Percentiles rank a stretch among this genome's conserved stretches.
These are phyloP conservation scores for Fusarium vanettenii DNA, from an alignment of 2,329 filamentous ascomycete genomes.

Conservation along the genomic window DNA sequence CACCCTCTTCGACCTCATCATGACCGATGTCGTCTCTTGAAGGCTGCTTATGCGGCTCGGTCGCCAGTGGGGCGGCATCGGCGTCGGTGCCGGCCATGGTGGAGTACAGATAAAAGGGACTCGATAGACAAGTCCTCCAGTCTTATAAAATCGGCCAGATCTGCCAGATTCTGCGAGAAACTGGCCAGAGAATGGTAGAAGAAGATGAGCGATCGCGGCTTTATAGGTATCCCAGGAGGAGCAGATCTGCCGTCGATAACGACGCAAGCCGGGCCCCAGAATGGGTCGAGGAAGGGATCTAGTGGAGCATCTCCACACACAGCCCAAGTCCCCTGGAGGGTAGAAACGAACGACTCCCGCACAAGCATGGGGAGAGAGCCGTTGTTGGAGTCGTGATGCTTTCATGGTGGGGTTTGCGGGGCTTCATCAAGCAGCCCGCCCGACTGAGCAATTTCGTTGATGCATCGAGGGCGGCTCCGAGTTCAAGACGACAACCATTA, in stretches of 20 bases:
- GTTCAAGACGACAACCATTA: background rate
- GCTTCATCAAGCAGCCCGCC: background rate
- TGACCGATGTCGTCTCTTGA: background rate
- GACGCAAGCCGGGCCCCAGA: background rate
- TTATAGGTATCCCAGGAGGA: background rate
- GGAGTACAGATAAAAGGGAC: background rate
- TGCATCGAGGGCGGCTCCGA: background rate
- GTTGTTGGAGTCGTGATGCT: background rate
- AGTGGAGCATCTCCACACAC: background rate
- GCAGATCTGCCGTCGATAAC: background rate
- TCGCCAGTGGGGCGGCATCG: conserved; percentile 3
- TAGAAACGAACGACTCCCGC: background rate
- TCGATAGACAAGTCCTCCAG: background rate
- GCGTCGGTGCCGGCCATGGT: background rate
- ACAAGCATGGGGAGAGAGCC: background rate
- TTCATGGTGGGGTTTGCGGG: background rate
- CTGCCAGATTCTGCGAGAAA: background rate
- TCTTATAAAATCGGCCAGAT: background rate
- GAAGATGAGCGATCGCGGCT: background rate
- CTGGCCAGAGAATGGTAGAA: background rate
- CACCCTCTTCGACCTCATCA: background rate
- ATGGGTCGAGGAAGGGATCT: background rate
- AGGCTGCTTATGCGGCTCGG: background rate
- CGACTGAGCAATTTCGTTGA: background rate
- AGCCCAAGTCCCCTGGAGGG: background rate